phyloP scores from a whole-genome alignment of 208 protist species.

The Acanthamoeba sp. region DNA sequence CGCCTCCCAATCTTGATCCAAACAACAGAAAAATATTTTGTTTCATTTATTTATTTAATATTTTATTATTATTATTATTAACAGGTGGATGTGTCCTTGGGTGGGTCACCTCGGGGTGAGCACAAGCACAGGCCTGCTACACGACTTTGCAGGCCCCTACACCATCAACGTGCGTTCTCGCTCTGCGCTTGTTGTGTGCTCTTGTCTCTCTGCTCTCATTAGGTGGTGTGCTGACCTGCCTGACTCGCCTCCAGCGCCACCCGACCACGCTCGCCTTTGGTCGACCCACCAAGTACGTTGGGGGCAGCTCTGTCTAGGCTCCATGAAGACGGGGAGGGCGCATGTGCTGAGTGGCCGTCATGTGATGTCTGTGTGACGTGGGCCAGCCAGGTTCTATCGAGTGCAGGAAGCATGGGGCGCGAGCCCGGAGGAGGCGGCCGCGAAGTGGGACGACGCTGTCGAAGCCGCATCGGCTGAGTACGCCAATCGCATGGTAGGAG shows the following conservation, averaged over 20 bases:
- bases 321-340: neutral
- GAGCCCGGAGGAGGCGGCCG: neutral
- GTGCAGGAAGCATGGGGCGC: neutral
- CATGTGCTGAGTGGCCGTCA: neutral
- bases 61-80: neutral
- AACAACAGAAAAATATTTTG: no score
- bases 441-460: constrained; percentile 16
- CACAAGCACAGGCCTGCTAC: neutral
- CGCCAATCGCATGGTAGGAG: neutral
- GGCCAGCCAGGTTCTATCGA: neutral
- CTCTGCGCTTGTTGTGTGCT: neutral
- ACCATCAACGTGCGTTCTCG: neutral
- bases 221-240: no score
- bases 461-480: constrained; percentile 1
- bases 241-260: neutral
- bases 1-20: neutral
- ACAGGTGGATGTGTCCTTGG: neutral
- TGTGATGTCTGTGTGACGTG: no score
- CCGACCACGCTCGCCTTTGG: neutral
- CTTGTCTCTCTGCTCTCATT: neutral
- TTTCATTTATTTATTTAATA: neutral
- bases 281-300: constrained; percentile 21
- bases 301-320: neutral
- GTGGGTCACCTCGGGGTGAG: constrained; percentile 1
- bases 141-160: constrained; percentile 46